Evolutionary conservation across 2,329 filamentous ascomycete genomes (phyloP), one percentile per base, ranked within the genome.

Genomic region (Penicillium palitans): DNA sequence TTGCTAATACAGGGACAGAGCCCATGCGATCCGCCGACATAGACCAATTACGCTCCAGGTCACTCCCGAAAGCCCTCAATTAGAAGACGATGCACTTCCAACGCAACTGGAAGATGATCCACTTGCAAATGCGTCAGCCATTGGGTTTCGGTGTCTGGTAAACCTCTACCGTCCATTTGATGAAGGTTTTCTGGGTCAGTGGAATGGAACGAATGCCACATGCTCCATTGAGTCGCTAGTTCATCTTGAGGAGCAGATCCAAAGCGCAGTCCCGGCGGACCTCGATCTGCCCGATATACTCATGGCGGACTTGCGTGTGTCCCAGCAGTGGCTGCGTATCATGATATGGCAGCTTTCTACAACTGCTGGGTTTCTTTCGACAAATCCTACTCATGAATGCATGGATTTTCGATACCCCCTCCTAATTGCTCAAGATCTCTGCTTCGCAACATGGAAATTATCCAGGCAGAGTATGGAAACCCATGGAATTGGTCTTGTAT

Each of bases 271-370:
- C 0, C 84, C 84, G 3, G 66, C 74, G 10, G 83, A 84, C 63
- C 75, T 85, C 15, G 79, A 83, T 45, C 74, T 78, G 24, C 88
- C 86, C 0, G 84, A 87, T 59, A 84, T 84, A 41, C 86, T 90
- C 62, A 86, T 86, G 57, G 86, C 87, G 2, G 86, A 90, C 60
- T 78, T 90, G 17, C 79, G 86, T 29, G 82, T 87, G 40, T 89
- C 86, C 1, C 86, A 89, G 67, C 86, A 89, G 66, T 90, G 87
- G 87, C 78, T 90, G 5, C 80, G 84, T 19, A 84, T 86, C 1
- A 87, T 89, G 75, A 83, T 89, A n/a, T 90, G 87, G 87, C 87
- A 89, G 65, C 81, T 87, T 2, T 87, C 86, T 3, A 88, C 88
- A 65, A 83, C 84, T 21, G 86, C 88, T 64, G 84, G 85, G 4